Evolutionary conservation across 805 yeast species (phyloP), one percentile per base, ranked within the genome.

Genomic region (Vanderwaltozyma verrucispora): DNA sequence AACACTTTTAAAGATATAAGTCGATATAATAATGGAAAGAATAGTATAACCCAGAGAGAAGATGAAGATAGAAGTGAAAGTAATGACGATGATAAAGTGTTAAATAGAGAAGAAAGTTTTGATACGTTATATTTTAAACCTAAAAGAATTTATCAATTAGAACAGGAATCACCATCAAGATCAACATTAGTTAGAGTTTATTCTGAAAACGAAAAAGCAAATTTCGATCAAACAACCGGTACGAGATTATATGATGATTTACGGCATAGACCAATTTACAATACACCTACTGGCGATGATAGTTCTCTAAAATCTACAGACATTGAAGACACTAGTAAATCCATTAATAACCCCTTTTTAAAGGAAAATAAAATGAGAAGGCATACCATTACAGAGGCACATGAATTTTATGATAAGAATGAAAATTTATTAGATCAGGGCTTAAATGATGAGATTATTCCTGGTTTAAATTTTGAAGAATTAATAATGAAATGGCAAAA

Each of bases 371-470:
- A 12, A 28, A 5, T 5, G 5, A n/a, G 19, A 11, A 28, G 19
- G 14, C 30, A 28, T 28, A 28, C 19, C 11, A 16, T 28, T 21
- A 21, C 24, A 21, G 10, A 21, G 6, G 9, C 24, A 6, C 12
- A 30, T 18, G 18, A 8, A 12, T 24, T 14, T 24, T 21, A 30
- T 7, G n/a, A 23, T 6, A 5, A 12, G 3, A 31, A 29, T 20
- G 20, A 15, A 14, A 14, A 23, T 2, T 35, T 39, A 19, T 32
- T 32, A 17, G 25, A 13, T 10, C 37, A 43, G 27, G 42, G 13
- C 17, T 13, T 80, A 46, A 80, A 77, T 49, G 89, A 81, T 53
- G 92, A 83, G 50, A 82, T 81, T 49, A 70, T 83, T 13, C 89
- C 89, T 0, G 83, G 79, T 33, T 63, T 82, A 21, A 77, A 77